A percentile compares a stretch with the other conserved stretches of the same genome.
phyloP scores from a whole-genome alignment of 2,329 filamentous ascomycete species.

The Drechslera avenae region DNA sequence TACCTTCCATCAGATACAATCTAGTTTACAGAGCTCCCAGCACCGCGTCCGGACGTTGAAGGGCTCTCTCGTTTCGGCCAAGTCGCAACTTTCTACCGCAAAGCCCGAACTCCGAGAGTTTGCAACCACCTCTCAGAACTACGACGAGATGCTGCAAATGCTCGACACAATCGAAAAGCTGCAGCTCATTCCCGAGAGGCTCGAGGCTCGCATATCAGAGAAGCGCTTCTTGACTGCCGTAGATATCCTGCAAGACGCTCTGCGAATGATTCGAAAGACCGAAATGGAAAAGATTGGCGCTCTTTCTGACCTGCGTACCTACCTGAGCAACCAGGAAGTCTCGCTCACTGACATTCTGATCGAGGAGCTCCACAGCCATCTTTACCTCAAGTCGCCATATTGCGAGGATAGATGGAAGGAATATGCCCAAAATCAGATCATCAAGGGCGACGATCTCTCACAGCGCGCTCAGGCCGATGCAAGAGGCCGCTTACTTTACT shows the following conservation, averaged over 20 bases:
- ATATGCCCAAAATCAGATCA: conserved; percentile 70
- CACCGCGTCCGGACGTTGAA: conserved; percentile 81
- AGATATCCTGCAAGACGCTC: conserved; percentile 84
- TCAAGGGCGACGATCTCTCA: conserved; percentile 47
- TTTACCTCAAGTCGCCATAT: conserved; percentile 97
- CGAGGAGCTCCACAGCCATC: conserved; percentile 95
- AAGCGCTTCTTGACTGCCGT: conserved; percentile 94
- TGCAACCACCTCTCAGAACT: conserved; percentile 83
- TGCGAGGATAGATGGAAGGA: conserved; percentile 95
- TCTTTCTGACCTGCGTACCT: conserved; percentile 80
- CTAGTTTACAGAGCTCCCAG: conserved; percentile 87
- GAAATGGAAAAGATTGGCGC: conserved; percentile 92
- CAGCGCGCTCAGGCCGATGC: conserved; percentile 41
- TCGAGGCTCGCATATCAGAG: conserved; percentile 93
- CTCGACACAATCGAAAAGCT: conserved; percentile 86
- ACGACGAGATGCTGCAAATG: conserved; percentile 85
- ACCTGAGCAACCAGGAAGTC: conserved; percentile 91
- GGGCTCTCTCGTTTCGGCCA: conserved; percentile 79
- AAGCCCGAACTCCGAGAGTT: conserved; percentile 91
- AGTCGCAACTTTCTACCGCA: conserved; percentile 78
- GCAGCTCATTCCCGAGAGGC: conserved; percentile 84
- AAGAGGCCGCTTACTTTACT: conserved; percentile 61
- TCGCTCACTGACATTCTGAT: conserved; percentile 91
- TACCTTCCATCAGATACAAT: conserved; percentile 98
- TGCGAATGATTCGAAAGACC: conserved; percentile 81